A percentile compares a stretch with the other conserved stretches of the same genome.
These are phyloP conservation scores for Corynespora cassiicola DNA, from an alignment of 2,329 filamentous ascomycete genomes.

Conservation along the genomic window DNA sequence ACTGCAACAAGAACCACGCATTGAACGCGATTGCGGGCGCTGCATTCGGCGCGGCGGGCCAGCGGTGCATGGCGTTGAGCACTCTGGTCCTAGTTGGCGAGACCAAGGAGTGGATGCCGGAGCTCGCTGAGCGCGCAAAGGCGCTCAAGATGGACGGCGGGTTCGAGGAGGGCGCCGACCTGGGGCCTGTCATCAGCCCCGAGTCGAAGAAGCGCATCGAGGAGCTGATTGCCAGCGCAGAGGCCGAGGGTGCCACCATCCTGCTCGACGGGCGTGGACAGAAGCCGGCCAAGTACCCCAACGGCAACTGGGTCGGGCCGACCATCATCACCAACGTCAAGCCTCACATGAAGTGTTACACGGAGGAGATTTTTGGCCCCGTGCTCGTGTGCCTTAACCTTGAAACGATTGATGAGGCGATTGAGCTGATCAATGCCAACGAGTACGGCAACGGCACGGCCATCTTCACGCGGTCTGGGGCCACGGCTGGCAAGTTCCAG, in stretches of 20 bases:
- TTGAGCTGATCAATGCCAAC: constrained; percentile 82
- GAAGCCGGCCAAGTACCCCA: constrained; percentile 81
- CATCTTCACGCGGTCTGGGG: constrained; percentile 81
- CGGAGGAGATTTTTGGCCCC: constrained; percentile 84
- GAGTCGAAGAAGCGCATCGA: constrained; percentile 82
- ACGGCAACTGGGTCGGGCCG: constrained; percentile 82
- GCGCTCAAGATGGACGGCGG: constrained; percentile 77
- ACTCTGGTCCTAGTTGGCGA: constrained; percentile 84
- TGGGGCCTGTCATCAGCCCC: constrained; percentile 82
- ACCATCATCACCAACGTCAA: constrained; percentile 85
- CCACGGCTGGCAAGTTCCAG: constrained; percentile 80
- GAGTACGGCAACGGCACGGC: constrained; percentile 87
- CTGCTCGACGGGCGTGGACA: constrained; percentile 80
- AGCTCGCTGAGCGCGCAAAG: constrained; percentile 79
- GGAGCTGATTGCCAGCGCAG: constrained; percentile 74
- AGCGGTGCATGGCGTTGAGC: constrained; percentile 86
- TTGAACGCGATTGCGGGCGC: constrained; percentile 84
- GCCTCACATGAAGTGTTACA: constrained; percentile 82
- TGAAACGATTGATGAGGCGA: constrained; percentile 78
- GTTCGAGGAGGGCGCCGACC: constrained; percentile 79
- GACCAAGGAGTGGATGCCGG: constrained; percentile 81
- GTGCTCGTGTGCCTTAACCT: constrained; percentile 83
- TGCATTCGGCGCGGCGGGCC: constrained; percentile 83
- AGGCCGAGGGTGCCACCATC: constrained; percentile 81
- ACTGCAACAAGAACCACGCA: constrained; percentile 90